Conservation (phyloP, 1,139 yeast species). For the Chernovozyma aurita region DNA sequence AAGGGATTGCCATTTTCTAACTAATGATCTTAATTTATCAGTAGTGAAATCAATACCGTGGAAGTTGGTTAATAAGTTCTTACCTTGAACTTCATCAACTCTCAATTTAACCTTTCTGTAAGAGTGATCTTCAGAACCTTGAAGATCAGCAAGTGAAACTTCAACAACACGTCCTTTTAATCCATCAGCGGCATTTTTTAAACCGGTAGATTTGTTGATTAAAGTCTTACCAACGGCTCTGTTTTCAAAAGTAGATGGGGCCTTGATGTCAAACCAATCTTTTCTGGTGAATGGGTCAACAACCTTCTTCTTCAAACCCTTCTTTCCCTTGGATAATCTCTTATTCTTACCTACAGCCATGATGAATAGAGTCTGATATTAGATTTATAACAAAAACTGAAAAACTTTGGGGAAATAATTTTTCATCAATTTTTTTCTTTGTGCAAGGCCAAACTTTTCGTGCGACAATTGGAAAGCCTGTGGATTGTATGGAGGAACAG, state of each 20-base stretch:
- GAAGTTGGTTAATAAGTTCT: slow-evolving; percentile 52
- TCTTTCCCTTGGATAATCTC: slow-evolving; percentile 52
- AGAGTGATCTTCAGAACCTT: slow-evolving; percentile 51
- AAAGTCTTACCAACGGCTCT: slow-evolving; percentile 50
- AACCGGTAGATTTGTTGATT: slow-evolving; percentile 50
- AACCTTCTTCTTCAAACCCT: slow-evolving; percentile 50
- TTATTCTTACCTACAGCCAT: slow-evolving; percentile 55
- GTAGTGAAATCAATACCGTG: slow-evolving; percentile 49
- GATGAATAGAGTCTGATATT: slow-evolving; percentile 8
- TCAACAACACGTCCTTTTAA: slow-evolving; percentile 51
- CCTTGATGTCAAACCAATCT: slow-evolving; percentile 51
- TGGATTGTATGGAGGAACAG: neutral
- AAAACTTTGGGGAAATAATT: slow-evolving; percentile 1
- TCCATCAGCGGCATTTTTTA: slow-evolving; percentile 50
- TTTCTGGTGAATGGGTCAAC: slow-evolving; percentile 51
- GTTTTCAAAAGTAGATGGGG: slow-evolving; percentile 49
- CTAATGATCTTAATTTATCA: slow-evolving; percentile 49
- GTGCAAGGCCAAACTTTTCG: neutral
- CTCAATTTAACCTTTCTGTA: slow-evolving; percentile 50
- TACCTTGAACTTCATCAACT: slow-evolving; percentile 53
- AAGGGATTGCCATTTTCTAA: slow-evolving; percentile 52
- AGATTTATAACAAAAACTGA: slow-evolving; percentile 1
- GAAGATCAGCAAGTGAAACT: slow-evolving; percentile 47
- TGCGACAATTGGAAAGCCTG: neutral
- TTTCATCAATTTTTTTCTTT: slow-evolving; percentile 2